Conservation (phyloP, 768 basidiomycete species). For the Phanerochaete carnosa region DNA sequence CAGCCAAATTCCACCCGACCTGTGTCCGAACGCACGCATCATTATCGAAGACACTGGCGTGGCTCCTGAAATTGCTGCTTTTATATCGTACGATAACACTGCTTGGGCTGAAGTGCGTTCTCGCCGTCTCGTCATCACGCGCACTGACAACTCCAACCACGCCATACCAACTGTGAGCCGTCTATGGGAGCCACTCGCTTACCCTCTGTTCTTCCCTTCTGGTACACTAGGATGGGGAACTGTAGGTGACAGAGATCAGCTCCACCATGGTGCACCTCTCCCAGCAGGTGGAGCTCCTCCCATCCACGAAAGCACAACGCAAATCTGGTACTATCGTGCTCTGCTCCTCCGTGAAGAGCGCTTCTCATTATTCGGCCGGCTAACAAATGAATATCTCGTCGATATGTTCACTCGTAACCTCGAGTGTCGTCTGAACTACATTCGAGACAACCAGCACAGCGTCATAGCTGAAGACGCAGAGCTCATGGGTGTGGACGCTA, state of each 20-base stretch:
- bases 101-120: slow-evolving; percentile 11
- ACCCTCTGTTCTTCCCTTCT: slow-evolving; percentile 36
- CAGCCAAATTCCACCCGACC: slow-evolving; percentile 2
- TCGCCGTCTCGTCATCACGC: slow-evolving; percentile 17
- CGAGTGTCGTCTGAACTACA: slow-evolving; percentile 32
- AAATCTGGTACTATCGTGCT: slow-evolving; percentile 32
- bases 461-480: slow-evolving; percentile 25
- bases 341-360: slow-evolving; percentile 29
- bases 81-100: slow-evolving; percentile 19
- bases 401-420: slow-evolving; percentile 37
- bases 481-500: slow-evolving; percentile 25
- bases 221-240: slow-evolving; percentile 33
- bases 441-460: slow-evolving; percentile 25
- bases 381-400: slow-evolving; percentile 32
- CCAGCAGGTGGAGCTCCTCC: too few relatives aligned
- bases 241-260: neutral
- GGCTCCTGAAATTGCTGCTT: slow-evolving; percentile 26
- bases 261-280: neutral
- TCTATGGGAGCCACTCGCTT: slow-evolving; percentile 35
- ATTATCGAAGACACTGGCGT: slow-evolving; percentile 22
- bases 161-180: slow-evolving; percentile 27
- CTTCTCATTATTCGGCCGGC: slow-evolving; percentile 32
- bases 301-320: slow-evolving; percentile 17
- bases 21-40: slow-evolving; percentile 15
- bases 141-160: neutral